Conservation (phyloP, 2,329 filamentous ascomycete species). For the Coccinonectria pachysandricola region DNA sequence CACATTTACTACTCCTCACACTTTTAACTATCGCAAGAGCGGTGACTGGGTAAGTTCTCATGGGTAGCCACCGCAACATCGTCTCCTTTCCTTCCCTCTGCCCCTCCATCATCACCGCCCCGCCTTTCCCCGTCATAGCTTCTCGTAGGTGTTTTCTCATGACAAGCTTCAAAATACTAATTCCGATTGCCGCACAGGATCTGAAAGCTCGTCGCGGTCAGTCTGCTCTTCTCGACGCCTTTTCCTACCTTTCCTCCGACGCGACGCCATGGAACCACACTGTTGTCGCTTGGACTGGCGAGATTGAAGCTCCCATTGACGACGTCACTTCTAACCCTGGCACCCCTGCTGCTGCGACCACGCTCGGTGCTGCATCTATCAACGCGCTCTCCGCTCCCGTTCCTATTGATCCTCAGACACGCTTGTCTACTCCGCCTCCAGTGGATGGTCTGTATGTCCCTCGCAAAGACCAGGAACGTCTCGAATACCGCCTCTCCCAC, state of each 20-base stretch:
- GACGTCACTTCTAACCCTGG: slow-evolving; percentile 32
- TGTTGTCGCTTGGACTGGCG: slow-evolving; percentile 89
- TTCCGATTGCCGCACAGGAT: slow-evolving; percentile 40
- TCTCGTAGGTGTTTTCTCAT: neutral
- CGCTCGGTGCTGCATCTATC: slow-evolving; percentile 43
- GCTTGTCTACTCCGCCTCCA: slow-evolving; percentile 45
- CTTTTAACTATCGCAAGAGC: slow-evolving; percentile 46
- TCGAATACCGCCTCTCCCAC: slow-evolving; percentile 65
- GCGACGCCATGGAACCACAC: slow-evolving; percentile 83
- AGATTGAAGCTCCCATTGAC: slow-evolving; percentile 51
- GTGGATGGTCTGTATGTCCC: slow-evolving; percentile 62
- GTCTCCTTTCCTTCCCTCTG: slow-evolving; percentile 4
- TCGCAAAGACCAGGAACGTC: slow-evolving; percentile 55
- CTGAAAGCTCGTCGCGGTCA: slow-evolving; percentile 71
- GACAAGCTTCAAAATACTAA: slow-evolving; percentile 1
- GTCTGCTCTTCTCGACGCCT: slow-evolving; percentile 85
- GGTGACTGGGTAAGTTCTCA: slow-evolving; percentile 49
- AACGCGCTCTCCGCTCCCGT: slow-evolving; percentile 74
- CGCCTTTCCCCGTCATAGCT: slow-evolving; percentile 1
- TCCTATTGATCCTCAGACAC: slow-evolving; percentile 53
- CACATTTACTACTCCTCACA: slow-evolving; percentile 53
- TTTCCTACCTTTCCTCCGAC: slow-evolving; percentile 77
- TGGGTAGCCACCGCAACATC: too few relatives aligned
- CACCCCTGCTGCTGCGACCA: slow-evolving; percentile 33
- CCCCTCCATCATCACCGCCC: neutral